Conservation (phyloP, 768 basidiomycete species). For the Hericium coralloides region DNA sequence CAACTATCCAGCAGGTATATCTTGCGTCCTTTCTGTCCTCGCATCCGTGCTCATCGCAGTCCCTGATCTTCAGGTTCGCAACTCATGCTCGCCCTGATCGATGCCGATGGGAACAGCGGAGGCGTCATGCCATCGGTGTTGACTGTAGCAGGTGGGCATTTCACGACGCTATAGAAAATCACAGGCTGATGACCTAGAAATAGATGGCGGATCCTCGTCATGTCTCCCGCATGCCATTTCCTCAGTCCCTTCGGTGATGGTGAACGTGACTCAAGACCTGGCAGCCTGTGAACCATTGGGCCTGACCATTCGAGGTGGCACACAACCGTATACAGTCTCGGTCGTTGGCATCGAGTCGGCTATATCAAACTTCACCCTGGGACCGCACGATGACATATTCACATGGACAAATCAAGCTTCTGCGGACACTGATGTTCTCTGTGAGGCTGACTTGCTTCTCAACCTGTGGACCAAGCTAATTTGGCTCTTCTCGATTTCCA, state of each 20-base stretch:
- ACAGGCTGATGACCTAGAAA: conserved; percentile 6
- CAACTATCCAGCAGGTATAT: conserved; percentile 32
- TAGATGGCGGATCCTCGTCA: conserved; percentile 23
- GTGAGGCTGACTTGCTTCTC: conserved; percentile 13
- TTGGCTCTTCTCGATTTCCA: conserved; percentile 13
- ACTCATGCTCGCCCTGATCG: conserved; percentile 35
- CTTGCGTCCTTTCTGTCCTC: not conserved
- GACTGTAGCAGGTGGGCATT: conserved; percentile 27
- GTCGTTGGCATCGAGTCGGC: conserved; percentile 30
- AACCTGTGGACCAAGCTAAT: not conserved
- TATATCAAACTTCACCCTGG: conserved; percentile 33
- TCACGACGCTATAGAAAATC: not conserved
- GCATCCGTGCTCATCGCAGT: not conserved
- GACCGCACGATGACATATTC: conserved; percentile 26
- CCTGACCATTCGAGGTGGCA: conserved; percentile 33
- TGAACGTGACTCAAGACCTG: conserved; percentile 31
- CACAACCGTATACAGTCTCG: conserved; percentile 35
- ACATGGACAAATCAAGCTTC: conserved; percentile 35
- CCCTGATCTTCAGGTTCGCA: conserved; percentile 27
- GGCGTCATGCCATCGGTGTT: conserved; percentile 29
- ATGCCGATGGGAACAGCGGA: conserved; percentile 33
- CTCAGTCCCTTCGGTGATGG: conserved; percentile 21
- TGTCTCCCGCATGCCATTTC: conserved; percentile 16
- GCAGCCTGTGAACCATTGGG: conserved; percentile 41
- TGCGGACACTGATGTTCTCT: conserved; percentile 29